Conservation (phyloP, 2,329 filamentous ascomycete species). For the Aspergillus sp. region DNA sequence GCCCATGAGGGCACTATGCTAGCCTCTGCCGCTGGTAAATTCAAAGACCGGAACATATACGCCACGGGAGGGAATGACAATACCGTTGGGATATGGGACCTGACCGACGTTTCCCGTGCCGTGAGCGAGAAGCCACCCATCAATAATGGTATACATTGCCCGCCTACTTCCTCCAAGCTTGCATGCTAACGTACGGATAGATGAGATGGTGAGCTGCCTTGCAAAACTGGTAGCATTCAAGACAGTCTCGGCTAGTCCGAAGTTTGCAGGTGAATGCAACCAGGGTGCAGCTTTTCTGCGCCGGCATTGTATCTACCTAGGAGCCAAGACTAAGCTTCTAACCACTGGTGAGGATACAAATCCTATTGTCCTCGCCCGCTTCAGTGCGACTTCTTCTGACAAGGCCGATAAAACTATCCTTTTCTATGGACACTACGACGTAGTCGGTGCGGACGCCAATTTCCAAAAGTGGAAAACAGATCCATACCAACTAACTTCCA, state of each 20-base stretch:
- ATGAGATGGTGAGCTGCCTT: constrained; percentile 67
- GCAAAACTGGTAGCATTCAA: constrained; percentile 88
- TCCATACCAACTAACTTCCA: constrained; percentile 84
- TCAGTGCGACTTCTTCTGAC: constrained; percentile 69
- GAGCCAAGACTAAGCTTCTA: constrained; percentile 87
- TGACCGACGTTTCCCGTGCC: constrained; percentile 57
- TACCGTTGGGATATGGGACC: constrained; percentile 83
- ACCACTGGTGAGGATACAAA: constrained; percentile 77
- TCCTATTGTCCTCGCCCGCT: constrained; percentile 89
- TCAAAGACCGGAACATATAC: constrained; percentile 74
- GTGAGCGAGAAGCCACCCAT: constrained; percentile 50
- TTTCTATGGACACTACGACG: constrained; percentile 98
- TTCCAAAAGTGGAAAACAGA: constrained; percentile 81
- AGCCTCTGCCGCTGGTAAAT: constrained; percentile 72
- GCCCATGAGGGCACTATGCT: constrained; percentile 87
- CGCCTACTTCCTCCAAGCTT: neutral
- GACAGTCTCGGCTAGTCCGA: constrained; percentile 82
- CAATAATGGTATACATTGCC: constrained; percentile 53
- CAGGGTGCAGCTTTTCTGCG: constrained; percentile 89
- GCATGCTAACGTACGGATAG: constrained; percentile 33
- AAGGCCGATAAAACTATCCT: constrained; percentile 78
- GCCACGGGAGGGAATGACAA: constrained; percentile 94
- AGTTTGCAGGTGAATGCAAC: constrained; percentile 88
- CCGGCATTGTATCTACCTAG: constrained; percentile 86
- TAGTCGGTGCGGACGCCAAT: constrained; percentile 84